phyloP scores from a whole-genome alignment of 805 yeast genomes.

The Wickerhamiella shivajii region DNA sequence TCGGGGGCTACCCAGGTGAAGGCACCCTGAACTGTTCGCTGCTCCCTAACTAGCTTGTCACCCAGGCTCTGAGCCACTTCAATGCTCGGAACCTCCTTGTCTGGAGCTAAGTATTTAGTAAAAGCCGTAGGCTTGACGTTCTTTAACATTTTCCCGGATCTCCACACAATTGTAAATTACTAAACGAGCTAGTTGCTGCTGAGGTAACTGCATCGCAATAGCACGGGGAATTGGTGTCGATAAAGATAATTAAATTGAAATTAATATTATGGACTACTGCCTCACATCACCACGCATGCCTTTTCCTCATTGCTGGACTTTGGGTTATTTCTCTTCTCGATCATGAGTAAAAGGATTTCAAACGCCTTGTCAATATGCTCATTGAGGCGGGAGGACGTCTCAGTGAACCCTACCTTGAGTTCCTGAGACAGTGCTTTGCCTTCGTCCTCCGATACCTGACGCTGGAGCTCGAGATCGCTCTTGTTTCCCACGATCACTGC shows the following conservation, averaged over 20 bases:
- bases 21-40: conserved; percentile 43
- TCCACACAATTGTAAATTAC: no score
- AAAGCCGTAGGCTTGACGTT: conserved; percentile 18
- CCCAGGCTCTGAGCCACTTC: conserved; percentile 22
- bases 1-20: conserved; percentile 64
- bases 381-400: conserved; percentile 70
- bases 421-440: conserved; percentile 47
- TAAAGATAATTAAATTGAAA: no score
- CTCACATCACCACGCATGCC: no score
- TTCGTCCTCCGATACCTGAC: conserved; percentile 43
- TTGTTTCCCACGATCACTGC: conserved; percentile 68
- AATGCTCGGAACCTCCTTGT: conserved; percentile 26
- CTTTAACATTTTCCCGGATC: no score
- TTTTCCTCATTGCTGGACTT: conserved; percentile 30
- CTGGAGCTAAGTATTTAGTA: conserved; percentile 26
- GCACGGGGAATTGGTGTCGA: no score
- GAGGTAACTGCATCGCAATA: no score
- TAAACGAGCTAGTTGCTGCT: no score
- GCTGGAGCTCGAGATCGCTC: conserved; percentile 49
- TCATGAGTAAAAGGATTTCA: conserved; percentile 41
- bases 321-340: conserved; percentile 50
- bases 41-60: conserved; percentile 31
- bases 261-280: no score
- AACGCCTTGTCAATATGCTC: conserved; percentile 53
- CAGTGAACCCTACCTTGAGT: conserved; percentile 60